Evolutionary conservation across 176 grass and related monocot species (phyloP), one percentile per base, ranked within the genome.

Genomic region (Saccharum spontaneum): DNA sequence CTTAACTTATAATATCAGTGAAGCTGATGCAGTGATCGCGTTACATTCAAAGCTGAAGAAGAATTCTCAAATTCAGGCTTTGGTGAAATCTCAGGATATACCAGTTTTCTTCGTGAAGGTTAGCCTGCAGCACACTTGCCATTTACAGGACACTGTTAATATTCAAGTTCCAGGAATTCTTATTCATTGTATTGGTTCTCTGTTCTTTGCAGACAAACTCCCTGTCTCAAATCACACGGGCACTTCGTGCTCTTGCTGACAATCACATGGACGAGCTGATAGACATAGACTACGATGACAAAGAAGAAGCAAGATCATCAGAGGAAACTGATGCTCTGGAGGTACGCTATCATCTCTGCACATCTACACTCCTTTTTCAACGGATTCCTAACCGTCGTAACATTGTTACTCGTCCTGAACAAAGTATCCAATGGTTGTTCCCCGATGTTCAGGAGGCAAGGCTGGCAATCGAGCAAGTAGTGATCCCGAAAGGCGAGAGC

Each of bases 71-170:
- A 89, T 98, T 87, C 91, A 94, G 88, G 84, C 88, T 82, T 69
- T 85, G 45, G 79, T 90, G 17, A 86, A 89, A 77, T 92, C 91
- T 73, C 80, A 84, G 73, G 87, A 86, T 45, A 94, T 92, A 84
- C 90, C 93, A 14, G 84, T 95, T 88, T 94, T 92, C 88, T 87
- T 94, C 4, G 85, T 89, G 10, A 98, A 98, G 91, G 96, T 98
- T 54, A 65, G 8, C 68, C 15, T 28, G 8, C 6, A 0, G 8
- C 6, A 0, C 7, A 7, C 37, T 52, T 46, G 67, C 74, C 71
- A 40, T 89, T 66, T 71, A 6, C 59, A 38, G 26, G 9, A 10
- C 18, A 20, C 22, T 63, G 23, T 83, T 66, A 20, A 23, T 23
- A 60, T 11, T 84, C 10, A 40, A 12, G 46, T 4, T 3, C 2